These are phyloP conservation scores for Peniophora sp. DNA, from an alignment of 1,284 basidiomycete genomes.

Conservation along the genomic window DNA sequence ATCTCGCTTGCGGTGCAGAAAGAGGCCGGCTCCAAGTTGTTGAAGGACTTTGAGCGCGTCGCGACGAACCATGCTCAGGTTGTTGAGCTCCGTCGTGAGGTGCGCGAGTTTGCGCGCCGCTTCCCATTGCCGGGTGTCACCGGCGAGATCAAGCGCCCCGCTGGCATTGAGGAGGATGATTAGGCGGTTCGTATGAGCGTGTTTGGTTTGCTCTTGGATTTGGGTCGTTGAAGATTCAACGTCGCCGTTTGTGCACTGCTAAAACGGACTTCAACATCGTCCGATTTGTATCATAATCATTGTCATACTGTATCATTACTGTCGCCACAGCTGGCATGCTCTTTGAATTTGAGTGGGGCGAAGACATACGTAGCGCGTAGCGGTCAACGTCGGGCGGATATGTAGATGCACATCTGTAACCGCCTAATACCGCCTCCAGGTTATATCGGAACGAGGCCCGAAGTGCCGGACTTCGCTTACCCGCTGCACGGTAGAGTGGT, in stretches of 20 bases:
- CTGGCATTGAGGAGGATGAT: slow-evolving; percentile 55
- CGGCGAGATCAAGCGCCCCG: slow-evolving; percentile 50
- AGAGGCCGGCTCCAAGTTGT: slow-evolving; percentile 89
- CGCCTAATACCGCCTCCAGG: no score
- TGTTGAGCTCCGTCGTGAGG: slow-evolving; percentile 65
- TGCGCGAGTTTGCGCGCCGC: slow-evolving; percentile 70
- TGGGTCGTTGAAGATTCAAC: slow-evolving; percentile 12
- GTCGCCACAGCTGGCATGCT: no score
- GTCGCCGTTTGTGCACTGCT: slow-evolving; percentile 6
- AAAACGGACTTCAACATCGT: slow-evolving; percentile 16
- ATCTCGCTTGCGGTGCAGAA: slow-evolving; percentile 84
- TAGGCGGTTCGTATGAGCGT: slow-evolving; percentile 8
- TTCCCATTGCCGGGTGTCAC: slow-evolving; percentile 93
- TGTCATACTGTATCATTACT: background rate
- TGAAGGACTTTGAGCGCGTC: slow-evolving; percentile 92
- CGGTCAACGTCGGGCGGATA: no score
- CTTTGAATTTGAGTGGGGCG: no score
- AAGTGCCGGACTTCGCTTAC: no score
- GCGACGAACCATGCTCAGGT: slow-evolving; percentile 75
- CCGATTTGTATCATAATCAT: slow-evolving; percentile 3
- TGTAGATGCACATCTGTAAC: no score
- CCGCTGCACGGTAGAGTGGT: no score
- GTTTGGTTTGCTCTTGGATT: background rate
- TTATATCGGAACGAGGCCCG: no score
- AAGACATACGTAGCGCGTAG: no score